phyloP scores from a whole-genome alignment of 768 basidiomycete genomes.

The Agrocybe praecox region DNA sequence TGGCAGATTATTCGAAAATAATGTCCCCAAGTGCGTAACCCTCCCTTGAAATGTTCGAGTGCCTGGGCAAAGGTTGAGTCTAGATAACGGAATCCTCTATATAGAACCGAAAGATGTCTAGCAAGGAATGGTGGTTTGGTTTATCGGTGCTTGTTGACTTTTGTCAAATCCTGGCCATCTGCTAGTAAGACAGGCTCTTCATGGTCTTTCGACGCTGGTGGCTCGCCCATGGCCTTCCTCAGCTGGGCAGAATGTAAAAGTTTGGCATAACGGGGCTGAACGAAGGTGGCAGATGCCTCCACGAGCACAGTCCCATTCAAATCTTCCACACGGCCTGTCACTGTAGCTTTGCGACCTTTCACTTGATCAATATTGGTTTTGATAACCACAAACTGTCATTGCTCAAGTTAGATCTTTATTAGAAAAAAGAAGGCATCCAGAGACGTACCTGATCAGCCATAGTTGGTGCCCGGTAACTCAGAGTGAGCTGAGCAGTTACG shows the following conservation, averaged over 20 bases:
- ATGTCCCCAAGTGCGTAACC: no score
- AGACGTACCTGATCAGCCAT: conserved; percentile 78
- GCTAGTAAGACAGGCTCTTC: conserved; percentile 40
- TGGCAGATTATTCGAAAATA: no score
- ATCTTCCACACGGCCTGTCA: conserved; percentile 75
- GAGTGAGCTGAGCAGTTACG: conserved; percentile 83
- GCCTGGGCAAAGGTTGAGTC: neutral
- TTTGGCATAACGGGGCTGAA: conserved; percentile 88
- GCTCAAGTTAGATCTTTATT: neutral
- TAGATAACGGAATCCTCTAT: neutral
- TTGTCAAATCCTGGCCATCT: conserved; percentile 37
- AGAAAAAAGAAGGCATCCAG: neutral
- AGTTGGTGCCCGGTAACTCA: conserved; percentile 88
- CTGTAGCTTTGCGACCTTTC: conserved; percentile 78
- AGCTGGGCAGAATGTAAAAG: conserved; percentile 65
- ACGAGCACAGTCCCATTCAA: conserved; percentile 81
- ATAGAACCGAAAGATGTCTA: neutral
- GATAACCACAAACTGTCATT: conserved; percentile 77
- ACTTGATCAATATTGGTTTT: conserved; percentile 65
- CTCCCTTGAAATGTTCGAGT: no score
- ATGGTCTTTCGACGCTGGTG: conserved; percentile 29
- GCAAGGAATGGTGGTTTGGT: neutral
- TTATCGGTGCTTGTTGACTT: conserved; percentile 24
- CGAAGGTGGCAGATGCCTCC: conserved; percentile 79
- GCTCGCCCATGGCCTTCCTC: conserved; percentile 68